phyloP scores from a whole-genome alignment of 2,329 filamentous ascomycete species.

The Penicillium sp. region DNA sequence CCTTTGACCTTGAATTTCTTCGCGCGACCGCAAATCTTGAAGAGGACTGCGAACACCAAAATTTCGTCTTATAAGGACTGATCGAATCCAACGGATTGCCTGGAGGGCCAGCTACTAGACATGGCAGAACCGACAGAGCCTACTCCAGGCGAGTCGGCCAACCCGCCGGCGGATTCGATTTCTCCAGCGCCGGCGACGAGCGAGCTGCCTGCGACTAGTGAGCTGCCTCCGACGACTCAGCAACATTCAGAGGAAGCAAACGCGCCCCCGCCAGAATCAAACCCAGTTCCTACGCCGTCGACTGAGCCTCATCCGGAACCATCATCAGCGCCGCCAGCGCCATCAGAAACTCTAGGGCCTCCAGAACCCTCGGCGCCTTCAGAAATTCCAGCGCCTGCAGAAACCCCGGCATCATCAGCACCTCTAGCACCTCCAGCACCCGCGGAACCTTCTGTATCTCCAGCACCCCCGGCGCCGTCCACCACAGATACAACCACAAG shows the following conservation, averaged over 20 bases:
- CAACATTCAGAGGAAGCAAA: constrained; percentile 17
- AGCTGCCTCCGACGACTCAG: constrained; percentile 25
- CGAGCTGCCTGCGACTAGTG: constrained; percentile 25
- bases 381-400: not conserved
- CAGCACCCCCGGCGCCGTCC: not conserved
- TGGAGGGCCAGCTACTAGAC: constrained; percentile 17
- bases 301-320: constrained; percentile 10
- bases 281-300: constrained; percentile 6
- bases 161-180: constrained; percentile 21
- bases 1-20: constrained; percentile 28
- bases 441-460: not conserved
- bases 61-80: constrained; percentile 2
- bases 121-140: constrained; percentile 31
- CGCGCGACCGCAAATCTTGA: not conserved
- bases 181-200: constrained; percentile 20
- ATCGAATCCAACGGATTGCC: constrained; percentile 9
- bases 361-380: not conserved
- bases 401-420: too few relatives aligned
- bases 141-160: constrained; percentile 25
- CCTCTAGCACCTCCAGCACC: not conserved
- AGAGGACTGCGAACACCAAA: not conserved
- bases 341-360: not conserved
- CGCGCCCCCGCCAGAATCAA: constrained; percentile 18
- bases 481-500: constrained; percentile 7
- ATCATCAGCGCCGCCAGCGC: not conserved